Conservation (phyloP, 2,329 filamentous ascomycete species). For the Microdochium paspali region DNA sequence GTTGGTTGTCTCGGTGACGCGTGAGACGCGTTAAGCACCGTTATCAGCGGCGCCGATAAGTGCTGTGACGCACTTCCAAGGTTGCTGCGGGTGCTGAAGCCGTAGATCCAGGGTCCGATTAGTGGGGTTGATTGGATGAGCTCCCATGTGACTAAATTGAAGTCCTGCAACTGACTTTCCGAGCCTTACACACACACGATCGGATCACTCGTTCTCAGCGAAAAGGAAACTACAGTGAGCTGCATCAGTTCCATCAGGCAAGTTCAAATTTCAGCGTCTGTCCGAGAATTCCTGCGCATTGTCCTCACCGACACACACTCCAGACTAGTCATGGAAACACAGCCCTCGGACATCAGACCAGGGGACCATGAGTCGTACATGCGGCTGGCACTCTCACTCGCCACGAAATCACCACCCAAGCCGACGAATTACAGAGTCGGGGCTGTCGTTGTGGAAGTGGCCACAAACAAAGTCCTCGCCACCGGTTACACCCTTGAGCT, state of each 20-base stretch:
- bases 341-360: conserved; percentile 12
- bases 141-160: too few species aligned
- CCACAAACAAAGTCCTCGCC: conserved; percentile 52
- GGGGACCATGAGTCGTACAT: conserved; percentile 46
- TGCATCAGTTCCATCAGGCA: too few species aligned
- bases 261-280: too few species aligned
- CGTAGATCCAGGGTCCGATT: too few species aligned
- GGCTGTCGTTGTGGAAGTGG: conserved; percentile 64
- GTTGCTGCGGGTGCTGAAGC: neutral
- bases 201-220: too few species aligned
- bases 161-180: too few species aligned
- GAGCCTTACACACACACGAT: too few species aligned
- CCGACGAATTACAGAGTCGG: conserved; percentile 92
- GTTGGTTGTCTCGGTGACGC: conserved; percentile 6
- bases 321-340: neutral
- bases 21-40: conserved; percentile 8
- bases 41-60: conserved; percentile 3
- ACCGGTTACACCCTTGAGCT: conserved; percentile 89
- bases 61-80: neutral
- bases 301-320: too few species aligned
- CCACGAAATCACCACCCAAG: conserved; percentile 70
- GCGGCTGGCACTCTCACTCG: conserved; percentile 63
- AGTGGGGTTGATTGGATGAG: too few species aligned
- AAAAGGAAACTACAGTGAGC: too few species aligned
- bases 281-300: too few species aligned